phyloP scores from a whole-genome alignment of 202 grass and related monocot species.

The Schoenoplectus tabernaemontani region DNA sequence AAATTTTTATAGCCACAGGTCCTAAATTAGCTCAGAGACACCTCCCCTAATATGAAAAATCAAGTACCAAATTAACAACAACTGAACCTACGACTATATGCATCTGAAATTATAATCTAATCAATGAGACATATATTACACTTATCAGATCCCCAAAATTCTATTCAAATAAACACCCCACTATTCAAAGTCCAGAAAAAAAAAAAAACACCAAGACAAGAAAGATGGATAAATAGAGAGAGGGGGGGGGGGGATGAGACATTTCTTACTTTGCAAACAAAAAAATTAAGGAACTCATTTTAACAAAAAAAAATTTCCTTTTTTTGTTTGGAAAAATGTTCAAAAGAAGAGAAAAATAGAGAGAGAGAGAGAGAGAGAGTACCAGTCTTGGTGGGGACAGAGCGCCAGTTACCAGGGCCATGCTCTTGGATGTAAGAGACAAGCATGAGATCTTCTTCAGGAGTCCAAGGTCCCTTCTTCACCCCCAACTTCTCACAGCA shows the following conservation, averaged over 20 bases:
- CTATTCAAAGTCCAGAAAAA: not conserved
- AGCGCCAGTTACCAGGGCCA: conserved; percentile 83
- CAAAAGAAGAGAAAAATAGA: not conserved
- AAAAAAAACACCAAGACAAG: not conserved
- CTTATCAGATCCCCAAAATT: not conserved
- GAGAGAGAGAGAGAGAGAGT: not conserved
- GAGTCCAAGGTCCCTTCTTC: conserved; percentile 95
- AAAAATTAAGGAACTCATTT: no score
- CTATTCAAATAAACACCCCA: not conserved
- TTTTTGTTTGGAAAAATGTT: not conserved
- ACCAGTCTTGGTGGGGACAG: conserved; percentile 86
- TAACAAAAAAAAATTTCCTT: conserved; percentile 9
- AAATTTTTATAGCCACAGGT: not conserved
- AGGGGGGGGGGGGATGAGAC: no score
- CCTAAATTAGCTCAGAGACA: not conserved
- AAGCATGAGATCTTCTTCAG: conserved; percentile 90
- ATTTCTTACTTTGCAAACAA: no score
- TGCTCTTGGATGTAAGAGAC: conserved; percentile 95
- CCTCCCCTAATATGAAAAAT: not conserved
- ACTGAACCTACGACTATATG: not conserved
- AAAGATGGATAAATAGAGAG: no score
- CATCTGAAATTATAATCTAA: not conserved
- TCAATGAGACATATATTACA: not conserved
- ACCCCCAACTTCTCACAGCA: conserved; percentile 89
- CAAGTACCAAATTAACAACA: not conserved